Evolutionary conservation across 2,329 filamentous ascomycete genomes (phyloP).

Genomic region (Dendryphion nanum): DNA sequence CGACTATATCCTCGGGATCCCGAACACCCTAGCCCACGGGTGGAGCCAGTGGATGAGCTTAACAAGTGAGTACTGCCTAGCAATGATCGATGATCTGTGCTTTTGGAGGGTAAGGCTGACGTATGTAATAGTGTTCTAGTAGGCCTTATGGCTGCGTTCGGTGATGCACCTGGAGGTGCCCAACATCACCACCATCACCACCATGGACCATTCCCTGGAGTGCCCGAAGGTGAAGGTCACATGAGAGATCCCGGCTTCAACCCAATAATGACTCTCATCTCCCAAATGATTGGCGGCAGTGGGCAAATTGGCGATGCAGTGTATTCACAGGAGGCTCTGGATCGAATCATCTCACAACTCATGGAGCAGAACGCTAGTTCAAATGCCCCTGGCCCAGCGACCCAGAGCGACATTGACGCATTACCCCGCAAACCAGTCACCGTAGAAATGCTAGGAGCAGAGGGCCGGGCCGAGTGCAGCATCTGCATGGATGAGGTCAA

Average conservation of each 20-base stretch:
- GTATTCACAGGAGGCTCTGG: conserved; percentile 85
- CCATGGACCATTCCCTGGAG: conserved; percentile 2
- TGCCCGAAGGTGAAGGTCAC: background rate
- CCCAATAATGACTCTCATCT: conserved; percentile 49
- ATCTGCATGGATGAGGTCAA: conserved; percentile 90
- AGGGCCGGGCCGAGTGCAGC: conserved; percentile 75
- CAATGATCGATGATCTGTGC: background rate
- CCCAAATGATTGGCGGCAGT: conserved; percentile 25
- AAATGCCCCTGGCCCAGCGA: conserved; percentile 79
- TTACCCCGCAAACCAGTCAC: conserved; percentile 72
- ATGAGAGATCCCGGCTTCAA: conserved; percentile 7
- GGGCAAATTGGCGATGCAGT: conserved; percentile 72
- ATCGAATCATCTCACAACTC: conserved; percentile 80
- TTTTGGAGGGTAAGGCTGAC: conserved; percentile 12
- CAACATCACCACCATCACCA: conserved; percentile 11
- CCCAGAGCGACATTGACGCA: conserved; percentile 68
- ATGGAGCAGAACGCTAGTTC: conserved; percentile 80
- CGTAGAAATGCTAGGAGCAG: conserved; percentile 65
- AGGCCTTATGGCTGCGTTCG: conserved; percentile 34
- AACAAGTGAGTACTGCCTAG: conserved; percentile 39
- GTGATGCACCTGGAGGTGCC: conserved; percentile 20
- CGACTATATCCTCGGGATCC: conserved; percentile 52
- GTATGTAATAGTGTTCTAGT: conserved; percentile 25
- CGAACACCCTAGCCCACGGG: conserved; percentile 48
- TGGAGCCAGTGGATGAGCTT: conserved; percentile 49